Percentiles rank a stretch among this genome's conserved stretches.
Conservation (phyloP, 129 eudicot genomes). For the Dittrichia graveolens region DNA sequence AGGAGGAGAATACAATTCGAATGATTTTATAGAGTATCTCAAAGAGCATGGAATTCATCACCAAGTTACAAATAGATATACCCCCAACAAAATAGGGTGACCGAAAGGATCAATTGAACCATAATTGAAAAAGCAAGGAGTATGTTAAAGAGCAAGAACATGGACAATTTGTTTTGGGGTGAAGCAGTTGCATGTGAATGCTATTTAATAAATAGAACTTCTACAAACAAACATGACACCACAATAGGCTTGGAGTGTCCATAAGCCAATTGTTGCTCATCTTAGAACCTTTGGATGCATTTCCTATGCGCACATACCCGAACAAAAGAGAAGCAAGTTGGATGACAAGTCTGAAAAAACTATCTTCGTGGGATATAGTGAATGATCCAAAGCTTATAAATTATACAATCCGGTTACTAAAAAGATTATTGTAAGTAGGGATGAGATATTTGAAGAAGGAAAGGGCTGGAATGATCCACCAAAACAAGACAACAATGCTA, state of each 20-base stretch:
- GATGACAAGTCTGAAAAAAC: slow-evolving; percentile 6
- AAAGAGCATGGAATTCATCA: not conserved
- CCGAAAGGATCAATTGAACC: not conserved
- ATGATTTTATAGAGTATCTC: too few relatives aligned
- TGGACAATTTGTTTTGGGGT: not conserved
- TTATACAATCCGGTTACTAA: not conserved
- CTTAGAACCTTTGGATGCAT: slow-evolving; percentile 8
- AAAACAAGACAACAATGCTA: too few relatives aligned
- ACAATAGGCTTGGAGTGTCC: slow-evolving; percentile 19
- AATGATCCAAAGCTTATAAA: not conserved
- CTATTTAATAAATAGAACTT: not conserved
- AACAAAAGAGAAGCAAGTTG: too few relatives aligned
- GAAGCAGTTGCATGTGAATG: not conserved
- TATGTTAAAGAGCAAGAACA: not conserved
- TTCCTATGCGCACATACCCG: too few relatives aligned
- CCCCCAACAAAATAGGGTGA: slow-evolving; percentile 6
- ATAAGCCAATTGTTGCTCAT: not conserved
- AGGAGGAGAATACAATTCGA: not conserved
- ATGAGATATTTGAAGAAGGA: not conserved
- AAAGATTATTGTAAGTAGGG: not conserved
- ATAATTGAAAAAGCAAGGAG: not conserved
- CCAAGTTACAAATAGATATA: not conserved
- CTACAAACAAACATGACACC: not conserved
- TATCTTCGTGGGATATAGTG: too few relatives aligned
- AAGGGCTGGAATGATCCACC: not conserved